These are phyloP conservation scores for Phanerochaete sordida DNA, from an alignment of 768 basidiomycete species.

Conservation along the genomic window DNA sequence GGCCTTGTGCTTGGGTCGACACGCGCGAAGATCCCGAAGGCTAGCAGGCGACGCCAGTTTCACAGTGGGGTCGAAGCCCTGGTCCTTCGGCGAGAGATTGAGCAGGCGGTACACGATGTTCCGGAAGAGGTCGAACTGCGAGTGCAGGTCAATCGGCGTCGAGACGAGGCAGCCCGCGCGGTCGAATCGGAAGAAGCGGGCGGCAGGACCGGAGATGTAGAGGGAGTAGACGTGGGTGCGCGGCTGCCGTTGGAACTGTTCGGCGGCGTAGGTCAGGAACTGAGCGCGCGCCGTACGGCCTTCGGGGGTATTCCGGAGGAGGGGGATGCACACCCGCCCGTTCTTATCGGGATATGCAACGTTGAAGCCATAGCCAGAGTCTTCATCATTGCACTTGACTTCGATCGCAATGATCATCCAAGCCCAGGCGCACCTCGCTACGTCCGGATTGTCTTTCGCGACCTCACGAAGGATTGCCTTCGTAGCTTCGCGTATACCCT, in stretches of 20 bases:
- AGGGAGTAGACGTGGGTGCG: neutral
- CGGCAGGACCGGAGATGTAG: neutral
- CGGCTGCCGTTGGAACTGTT: neutral
- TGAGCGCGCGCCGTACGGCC: neutral
- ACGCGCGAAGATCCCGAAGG: neutral
- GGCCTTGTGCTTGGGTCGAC: neutral
- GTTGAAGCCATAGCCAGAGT: neutral
- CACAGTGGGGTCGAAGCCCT: neutral
- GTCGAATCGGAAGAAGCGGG: slow-evolving; percentile 1
- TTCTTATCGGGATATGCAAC: neutral
- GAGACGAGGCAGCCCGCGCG: neutral
- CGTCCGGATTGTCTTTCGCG: neutral
- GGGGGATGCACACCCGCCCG: neutral
- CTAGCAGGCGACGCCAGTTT: neutral
- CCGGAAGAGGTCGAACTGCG: neutral
- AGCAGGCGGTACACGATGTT: neutral
- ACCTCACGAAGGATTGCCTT: neutral
- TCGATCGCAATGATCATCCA: neutral
- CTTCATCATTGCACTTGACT: neutral
- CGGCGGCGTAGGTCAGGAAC: neutral
- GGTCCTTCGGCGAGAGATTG: neutral
- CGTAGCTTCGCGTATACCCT: neutral
- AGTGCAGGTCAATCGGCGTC: neutral
- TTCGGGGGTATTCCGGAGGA: neutral
- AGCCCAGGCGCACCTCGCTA: neutral